Conservation (phyloP, 148 eudicot species). For the Cornus suecica region DNA sequence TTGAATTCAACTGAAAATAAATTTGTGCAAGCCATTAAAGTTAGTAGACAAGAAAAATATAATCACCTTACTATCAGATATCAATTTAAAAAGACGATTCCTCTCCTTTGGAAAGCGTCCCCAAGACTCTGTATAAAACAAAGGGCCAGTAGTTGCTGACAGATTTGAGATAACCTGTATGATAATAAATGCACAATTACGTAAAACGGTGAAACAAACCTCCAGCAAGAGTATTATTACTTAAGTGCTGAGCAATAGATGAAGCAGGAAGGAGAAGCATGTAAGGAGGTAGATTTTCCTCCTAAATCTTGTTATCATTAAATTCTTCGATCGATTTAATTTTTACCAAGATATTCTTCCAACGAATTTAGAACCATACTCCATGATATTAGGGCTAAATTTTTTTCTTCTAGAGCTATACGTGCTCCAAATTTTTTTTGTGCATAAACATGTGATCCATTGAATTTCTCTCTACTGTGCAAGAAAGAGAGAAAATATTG, state of each 20-base stretch:
- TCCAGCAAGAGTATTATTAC: neutral
- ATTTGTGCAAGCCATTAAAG: neutral
- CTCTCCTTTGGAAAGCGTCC: constrained; percentile 69
- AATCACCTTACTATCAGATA: constrained; percentile 63
- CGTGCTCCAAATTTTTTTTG: too few relatives aligned
- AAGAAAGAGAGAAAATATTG: too few relatives aligned
- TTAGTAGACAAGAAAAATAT: constrained; percentile 6
- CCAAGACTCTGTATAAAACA: constrained; percentile 60
- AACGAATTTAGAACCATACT: too few relatives aligned
- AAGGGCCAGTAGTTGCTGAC: constrained; percentile 60
- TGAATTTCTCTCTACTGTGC: too few relatives aligned
- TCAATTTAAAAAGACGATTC: constrained; percentile 49
- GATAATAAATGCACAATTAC: constrained; percentile 2
- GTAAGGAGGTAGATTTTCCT: too few relatives aligned
- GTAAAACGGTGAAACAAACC: neutral
- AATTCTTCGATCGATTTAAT: too few relatives aligned
- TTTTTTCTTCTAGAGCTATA: too few relatives aligned
- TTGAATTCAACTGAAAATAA: neutral
- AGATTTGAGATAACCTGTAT: constrained; percentile 66
- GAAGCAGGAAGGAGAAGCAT: neutral
- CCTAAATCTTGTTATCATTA: too few relatives aligned
- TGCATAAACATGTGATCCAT: too few relatives aligned
- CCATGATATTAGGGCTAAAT: too few relatives aligned
- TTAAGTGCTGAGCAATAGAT: neutral
- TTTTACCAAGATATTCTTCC: too few relatives aligned